Conservation (phyloP, 2,329 filamentous ascomycete genomes). For the Aspergillus chevalieri region DNA sequence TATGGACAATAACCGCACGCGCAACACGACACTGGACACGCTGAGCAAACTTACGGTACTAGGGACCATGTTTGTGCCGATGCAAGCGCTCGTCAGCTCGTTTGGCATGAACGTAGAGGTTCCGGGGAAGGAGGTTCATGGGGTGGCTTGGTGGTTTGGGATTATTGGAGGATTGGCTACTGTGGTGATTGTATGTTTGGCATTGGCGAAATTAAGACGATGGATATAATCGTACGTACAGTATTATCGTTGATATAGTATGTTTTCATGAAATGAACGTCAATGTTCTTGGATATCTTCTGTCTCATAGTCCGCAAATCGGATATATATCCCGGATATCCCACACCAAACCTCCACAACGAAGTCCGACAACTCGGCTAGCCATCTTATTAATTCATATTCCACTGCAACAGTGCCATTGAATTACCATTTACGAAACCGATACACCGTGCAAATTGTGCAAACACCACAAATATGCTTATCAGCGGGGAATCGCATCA, state of each 20-base stretch:
- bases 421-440: background rate
- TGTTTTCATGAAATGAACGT: too few relatives aligned
- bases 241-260: too few relatives aligned
- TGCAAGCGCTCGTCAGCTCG: slow-evolving; percentile 70
- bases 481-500: background rate
- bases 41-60: slow-evolving; percentile 88
- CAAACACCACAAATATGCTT: background rate
- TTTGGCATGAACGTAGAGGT: slow-evolving; percentile 43
- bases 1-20: slow-evolving; percentile 79
- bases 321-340: too few relatives aligned
- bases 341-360: too few relatives aligned
- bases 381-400: too few relatives aligned
- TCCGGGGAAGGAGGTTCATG: slow-evolving; percentile 24
- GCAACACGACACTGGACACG: slow-evolving; percentile 74
- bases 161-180: slow-evolving; percentile 33
- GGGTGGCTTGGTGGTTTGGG: slow-evolving; percentile 36
- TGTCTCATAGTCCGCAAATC: too few relatives aligned
- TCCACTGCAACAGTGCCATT: too few relatives aligned
- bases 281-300: too few relatives aligned
- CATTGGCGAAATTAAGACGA: slow-evolving; percentile 28
- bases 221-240: slow-evolving; percentile 4
- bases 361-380: too few relatives aligned
- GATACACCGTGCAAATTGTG: background rate
- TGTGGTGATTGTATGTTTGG: slow-evolving; percentile 19
- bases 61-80: slow-evolving; percentile 81